phyloP scores from a whole-genome alignment of 345 rosid species.

The Alliaria petiolata region DNA sequence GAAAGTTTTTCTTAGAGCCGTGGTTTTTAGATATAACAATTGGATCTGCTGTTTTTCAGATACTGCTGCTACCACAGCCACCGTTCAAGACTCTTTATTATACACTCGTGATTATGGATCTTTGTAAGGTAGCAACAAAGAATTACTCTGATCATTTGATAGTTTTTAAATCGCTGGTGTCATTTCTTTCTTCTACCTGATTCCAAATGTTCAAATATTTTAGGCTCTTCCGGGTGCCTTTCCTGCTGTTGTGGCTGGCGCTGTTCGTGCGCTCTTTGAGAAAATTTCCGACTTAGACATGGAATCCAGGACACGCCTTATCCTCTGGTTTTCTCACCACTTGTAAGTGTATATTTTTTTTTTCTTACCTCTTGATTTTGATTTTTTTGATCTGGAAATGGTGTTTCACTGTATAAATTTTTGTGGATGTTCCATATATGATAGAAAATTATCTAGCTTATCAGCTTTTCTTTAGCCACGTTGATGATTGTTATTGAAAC shows the following conservation, averaged over 20 bases:
- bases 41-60: slow-evolving; percentile 44
- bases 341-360: slow-evolving; percentile 52
- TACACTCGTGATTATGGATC: slow-evolving; percentile 93
- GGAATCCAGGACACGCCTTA: slow-evolving; percentile 89
- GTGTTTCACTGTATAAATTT: neutral
- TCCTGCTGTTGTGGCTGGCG: slow-evolving; percentile 99
- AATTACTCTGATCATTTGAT: neutral
- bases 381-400: neutral
- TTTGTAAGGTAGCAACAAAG: slow-evolving; percentile 71
- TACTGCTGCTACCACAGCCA: slow-evolving; percentile 86
- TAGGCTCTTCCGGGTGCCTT: slow-evolving; percentile 99
- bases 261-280: slow-evolving; percentile 96
- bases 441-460: neutral
- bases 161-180: neutral
- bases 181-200: slow-evolving; percentile 7
- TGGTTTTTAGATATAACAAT: slow-evolving; percentile 10
- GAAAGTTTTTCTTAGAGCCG: neutral
- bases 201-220: slow-evolving; percentile 32
- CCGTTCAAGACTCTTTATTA: slow-evolving; percentile 95
- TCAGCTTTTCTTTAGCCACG: neutral
- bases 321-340: slow-evolving; percentile 99
- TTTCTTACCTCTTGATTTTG: neutral
- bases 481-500: neutral
- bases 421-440: neutral
- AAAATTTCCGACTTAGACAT: slow-evolving; percentile 87